Percentiles rank a stretch among this genome's conserved stretches.
These are phyloP conservation scores for Mrakiaceae sp. DNA, from an alignment of 1,284 basidiomycete genomes.

Conservation along the genomic window DNA sequence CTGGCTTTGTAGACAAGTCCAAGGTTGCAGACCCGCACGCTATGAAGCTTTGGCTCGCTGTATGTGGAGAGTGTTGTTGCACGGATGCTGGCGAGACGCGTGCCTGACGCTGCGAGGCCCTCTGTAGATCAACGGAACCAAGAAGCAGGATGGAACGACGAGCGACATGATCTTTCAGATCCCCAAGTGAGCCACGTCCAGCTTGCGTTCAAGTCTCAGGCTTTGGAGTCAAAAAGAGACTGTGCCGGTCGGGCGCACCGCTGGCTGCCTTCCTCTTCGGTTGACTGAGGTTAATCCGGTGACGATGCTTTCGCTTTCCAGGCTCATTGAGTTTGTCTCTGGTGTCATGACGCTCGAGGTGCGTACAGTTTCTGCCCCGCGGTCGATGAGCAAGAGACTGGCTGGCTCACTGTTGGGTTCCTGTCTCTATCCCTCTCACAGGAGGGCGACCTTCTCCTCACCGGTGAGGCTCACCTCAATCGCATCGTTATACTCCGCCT, in stretches of 20 bases:
- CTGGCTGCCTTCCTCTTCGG: too few species aligned
- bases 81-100: background rate
- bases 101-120: background rate
- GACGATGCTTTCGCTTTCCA: constrained; percentile 16
- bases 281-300: too few species aligned
- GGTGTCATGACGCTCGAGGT: constrained; percentile 93
- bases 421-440: constrained; percentile 27
- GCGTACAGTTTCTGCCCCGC: constrained; percentile 29
- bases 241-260: too few species aligned
- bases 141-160: constrained; percentile 77
- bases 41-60: constrained; percentile 65
- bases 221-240: too few species aligned
- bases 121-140: constrained; percentile 60
- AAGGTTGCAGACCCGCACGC: constrained; percentile 60
- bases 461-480: constrained; percentile 35
- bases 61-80: constrained; percentile 22
- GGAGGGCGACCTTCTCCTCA: constrained; percentile 81
- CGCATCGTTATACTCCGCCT: background rate
- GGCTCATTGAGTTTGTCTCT: constrained; percentile 82
- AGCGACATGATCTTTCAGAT: constrained; percentile 88
- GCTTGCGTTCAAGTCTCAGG: too few species aligned
- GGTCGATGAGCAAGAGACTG: background rate
- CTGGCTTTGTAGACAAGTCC: constrained; percentile 61
- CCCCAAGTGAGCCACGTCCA: constrained; percentile 34
- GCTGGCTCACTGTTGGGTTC: background rate